phyloP scores from a whole-genome alignment of 2,329 filamentous ascomycete species.

The Pyricularia pennisetigena region DNA sequence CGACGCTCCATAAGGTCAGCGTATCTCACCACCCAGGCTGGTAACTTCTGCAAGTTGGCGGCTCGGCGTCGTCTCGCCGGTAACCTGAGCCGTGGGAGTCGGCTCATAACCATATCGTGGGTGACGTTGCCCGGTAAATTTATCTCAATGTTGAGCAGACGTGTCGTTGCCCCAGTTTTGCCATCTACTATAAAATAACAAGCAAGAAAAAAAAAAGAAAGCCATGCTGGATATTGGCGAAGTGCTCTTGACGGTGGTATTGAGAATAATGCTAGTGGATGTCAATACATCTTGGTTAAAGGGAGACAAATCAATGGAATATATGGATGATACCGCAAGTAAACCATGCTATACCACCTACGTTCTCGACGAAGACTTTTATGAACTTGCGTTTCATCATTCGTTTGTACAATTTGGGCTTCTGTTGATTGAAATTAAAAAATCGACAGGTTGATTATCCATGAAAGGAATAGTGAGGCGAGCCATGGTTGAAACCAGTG shows the following conservation, averaged over 20 bases:
- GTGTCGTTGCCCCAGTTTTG: not conserved
- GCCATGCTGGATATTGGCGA: too few species aligned
- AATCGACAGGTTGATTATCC: not conserved
- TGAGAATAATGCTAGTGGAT: too few species aligned
- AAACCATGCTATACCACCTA: too few species aligned
- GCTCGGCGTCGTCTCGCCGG: not conserved
- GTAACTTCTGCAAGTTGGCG: not conserved
- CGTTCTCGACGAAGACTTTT: not conserved
- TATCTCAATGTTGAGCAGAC: not conserved
- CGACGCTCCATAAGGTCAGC: not conserved
- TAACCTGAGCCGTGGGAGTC: not conserved
- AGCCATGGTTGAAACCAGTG: not conserved
- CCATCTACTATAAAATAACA: too few species aligned
- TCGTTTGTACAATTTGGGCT: not conserved
- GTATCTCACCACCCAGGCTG: not conserved
- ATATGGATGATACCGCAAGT: too few species aligned
- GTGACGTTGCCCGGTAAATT: not conserved
- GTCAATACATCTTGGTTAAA: too few species aligned
- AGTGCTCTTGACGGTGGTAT: too few species aligned
- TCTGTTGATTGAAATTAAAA: not conserved
- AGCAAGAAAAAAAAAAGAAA: too few species aligned
- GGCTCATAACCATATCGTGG: not conserved
- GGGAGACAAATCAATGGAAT: too few species aligned
- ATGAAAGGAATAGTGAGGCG: not conserved
- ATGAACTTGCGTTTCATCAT: not conserved